Evolutionary conservation across 192 early-diverging fungal species (phyloP).

Genomic region (Bifiguratus adelaidae): DNA sequence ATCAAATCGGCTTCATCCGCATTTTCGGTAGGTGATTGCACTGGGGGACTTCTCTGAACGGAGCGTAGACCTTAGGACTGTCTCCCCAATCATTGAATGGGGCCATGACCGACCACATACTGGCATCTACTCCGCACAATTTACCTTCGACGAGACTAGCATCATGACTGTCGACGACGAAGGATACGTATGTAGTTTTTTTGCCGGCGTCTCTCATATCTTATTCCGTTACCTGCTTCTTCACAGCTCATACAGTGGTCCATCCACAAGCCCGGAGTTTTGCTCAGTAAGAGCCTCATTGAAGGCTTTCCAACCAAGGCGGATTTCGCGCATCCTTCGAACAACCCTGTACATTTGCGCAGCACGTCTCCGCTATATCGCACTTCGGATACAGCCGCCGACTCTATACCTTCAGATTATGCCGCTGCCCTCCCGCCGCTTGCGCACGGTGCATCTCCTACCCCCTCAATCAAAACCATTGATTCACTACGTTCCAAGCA

Average conservation of each 20-base stretch:
- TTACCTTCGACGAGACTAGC: slow-evolving; percentile 53
- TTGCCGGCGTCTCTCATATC: background rate
- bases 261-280: slow-evolving; percentile 34
- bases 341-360: background rate
- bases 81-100: slow-evolving; percentile 49
- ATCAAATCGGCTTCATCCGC: slow-evolving; percentile 32
- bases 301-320: slow-evolving; percentile 32
- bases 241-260: slow-evolving; percentile 36
- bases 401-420: too few species aligned
- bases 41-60: background rate
- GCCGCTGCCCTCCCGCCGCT: background rate
- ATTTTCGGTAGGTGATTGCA: slow-evolving; percentile 29
- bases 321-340: slow-evolving; percentile 1
- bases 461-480: background rate
- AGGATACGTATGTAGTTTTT: slow-evolving; percentile 11
- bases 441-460: background rate
- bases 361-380: background rate
- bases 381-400: too few species aligned
- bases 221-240: background rate
- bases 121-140: slow-evolving; percentile 34
- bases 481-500: slow-evolving; percentile 1
- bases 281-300: slow-evolving; percentile 18
- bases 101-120: slow-evolving; percentile 10
- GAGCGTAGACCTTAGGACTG: slow-evolving; percentile 29
- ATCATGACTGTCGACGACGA: slow-evolving; percentile 33